phyloP scores from a whole-genome alignment of 1,284 basidiomycete genomes.

The Melampsora abietis-canadensis region DNA sequence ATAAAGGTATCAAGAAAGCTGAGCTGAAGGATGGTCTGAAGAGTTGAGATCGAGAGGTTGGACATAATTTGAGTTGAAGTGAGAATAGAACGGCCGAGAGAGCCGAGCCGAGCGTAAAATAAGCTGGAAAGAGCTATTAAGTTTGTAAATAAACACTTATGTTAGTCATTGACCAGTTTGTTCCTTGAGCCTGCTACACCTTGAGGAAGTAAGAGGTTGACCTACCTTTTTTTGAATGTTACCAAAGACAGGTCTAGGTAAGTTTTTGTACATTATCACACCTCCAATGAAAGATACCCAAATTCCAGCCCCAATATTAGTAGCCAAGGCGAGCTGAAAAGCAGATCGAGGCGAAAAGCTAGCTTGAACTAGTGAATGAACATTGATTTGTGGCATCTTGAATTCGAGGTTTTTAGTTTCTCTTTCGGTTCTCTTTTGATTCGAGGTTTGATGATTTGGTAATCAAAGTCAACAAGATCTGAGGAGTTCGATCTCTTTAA shows the following conservation, averaged over 20 bases:
- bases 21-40: slow-evolving; percentile 56
- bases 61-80: slow-evolving; percentile 66
- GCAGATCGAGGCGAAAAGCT: slow-evolving; percentile 18
- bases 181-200: neutral
- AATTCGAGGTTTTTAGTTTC: neutral
- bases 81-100: slow-evolving; percentile 62
- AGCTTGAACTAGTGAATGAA: slow-evolving; percentile 20
- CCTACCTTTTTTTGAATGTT: slow-evolving; percentile 59
- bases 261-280: slow-evolving; percentile 40
- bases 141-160: neutral
- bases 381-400: slow-evolving; percentile 20
- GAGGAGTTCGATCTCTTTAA: too few species aligned
- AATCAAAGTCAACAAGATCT: too few species aligned
- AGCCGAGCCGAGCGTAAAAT: slow-evolving; percentile 65
- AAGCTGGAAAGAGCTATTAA: slow-evolving; percentile 69
- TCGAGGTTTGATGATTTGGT: too few species aligned
- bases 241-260: slow-evolving; percentile 68
- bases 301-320: slow-evolving; percentile 26
- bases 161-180: neutral
- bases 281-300: slow-evolving; percentile 44
- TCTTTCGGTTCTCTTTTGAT: too few species aligned
- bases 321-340: slow-evolving; percentile 24
- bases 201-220: neutral
- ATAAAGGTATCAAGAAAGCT: slow-evolving; percentile 29
- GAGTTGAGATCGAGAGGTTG: slow-evolving; percentile 57